These are phyloP conservation scores for Prinsepia uniflora DNA, from an alignment of 306 rosid genomes.

Conservation along the genomic window DNA sequence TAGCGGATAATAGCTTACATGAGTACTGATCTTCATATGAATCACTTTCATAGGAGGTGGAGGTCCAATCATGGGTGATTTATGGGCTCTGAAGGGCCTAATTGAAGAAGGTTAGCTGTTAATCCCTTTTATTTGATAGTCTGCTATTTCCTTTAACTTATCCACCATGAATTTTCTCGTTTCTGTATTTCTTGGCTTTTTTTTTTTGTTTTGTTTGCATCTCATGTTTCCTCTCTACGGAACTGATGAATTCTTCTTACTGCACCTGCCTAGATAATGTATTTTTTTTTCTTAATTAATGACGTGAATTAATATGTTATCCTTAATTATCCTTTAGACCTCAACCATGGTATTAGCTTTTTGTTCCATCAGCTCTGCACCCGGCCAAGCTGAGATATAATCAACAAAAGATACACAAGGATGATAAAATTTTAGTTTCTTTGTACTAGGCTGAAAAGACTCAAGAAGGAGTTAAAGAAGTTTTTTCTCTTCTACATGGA, in stretches of 20 bases:
- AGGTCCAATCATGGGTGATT: slow-evolving; percentile 97
- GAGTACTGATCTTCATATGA: slow-evolving; percentile 10
- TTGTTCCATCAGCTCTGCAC: neutral
- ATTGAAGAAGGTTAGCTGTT: slow-evolving; percentile 66
- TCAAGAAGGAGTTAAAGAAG: too few relatives aligned
- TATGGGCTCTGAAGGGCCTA: slow-evolving; percentile 97
- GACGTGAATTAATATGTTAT: neutral
- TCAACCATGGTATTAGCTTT: neutral
- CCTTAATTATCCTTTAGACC: neutral
- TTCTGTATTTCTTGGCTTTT: neutral
- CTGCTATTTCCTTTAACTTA: neutral
- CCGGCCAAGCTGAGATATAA: neutral
- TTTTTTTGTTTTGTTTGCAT: too few relatives aligned
- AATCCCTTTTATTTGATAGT: slow-evolving; percentile 4
- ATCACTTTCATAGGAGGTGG: slow-evolving; percentile 68
- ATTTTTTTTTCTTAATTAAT: neutral
- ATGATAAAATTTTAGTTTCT: neutral
- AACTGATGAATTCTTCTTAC: neutral
- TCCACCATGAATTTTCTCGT: neutral
- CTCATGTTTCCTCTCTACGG: neutral
- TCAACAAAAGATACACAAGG: neutral
- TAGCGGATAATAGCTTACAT: slow-evolving; percentile 25
- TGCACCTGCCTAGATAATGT: neutral
- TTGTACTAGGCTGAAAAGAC: too few relatives aligned
- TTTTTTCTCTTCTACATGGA: neutral